Base-by-base conservation (phyloP, 495 filamentous ascomycete genomes). In the Aspergillus coremiiformis region DNA sequence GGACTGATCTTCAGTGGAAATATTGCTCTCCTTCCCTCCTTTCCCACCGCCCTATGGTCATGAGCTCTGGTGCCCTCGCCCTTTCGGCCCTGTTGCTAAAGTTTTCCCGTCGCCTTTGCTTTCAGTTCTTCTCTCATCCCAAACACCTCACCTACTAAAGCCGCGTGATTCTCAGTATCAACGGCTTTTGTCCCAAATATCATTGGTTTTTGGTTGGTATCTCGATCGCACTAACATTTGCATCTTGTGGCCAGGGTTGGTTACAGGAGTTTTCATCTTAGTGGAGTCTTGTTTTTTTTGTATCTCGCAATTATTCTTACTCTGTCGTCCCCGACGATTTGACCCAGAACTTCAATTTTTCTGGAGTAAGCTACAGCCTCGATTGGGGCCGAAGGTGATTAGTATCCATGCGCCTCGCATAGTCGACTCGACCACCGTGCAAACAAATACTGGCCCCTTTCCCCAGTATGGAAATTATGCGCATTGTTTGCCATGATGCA, bases 11-110 rank as follows among this genome's bases (percentile, higher is more conserved):
- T 54, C 51, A 55, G 26, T 47, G n/a, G n/a, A n/a, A 53, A 27
- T 37, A 48, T 44, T 53, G 39, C 33, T 43, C 51, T 56, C 43
- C 54, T 47, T 54, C 50, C 47, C 54, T 44, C 52, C 39, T 47
- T 23, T 42, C 51, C 56, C 53, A 56, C 55, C 55, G 50, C 53
- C 49, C 45, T 29, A 33, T 39, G 54, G 47, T 56, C 53, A 58
- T 53, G 52, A 56, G 51, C 29, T 54, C 44, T 37, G 54, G 51
- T 50, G 22, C 53, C 39, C 51, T 53, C 50, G 22, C 53, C 39
- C 51, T 27, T 44, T 27, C 44, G 35, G 30, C 9, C 53, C 44
- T 59, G 19, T 29, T 54, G 41, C 21, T 60, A 30, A 61, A 49
- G 20, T 35, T 20, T 47, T 49, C 21, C 17, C 48, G 35, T 14